phyloP scores from a whole-genome alignment of 106 monocot species.

The Dactylorhiza incarnata region DNA sequence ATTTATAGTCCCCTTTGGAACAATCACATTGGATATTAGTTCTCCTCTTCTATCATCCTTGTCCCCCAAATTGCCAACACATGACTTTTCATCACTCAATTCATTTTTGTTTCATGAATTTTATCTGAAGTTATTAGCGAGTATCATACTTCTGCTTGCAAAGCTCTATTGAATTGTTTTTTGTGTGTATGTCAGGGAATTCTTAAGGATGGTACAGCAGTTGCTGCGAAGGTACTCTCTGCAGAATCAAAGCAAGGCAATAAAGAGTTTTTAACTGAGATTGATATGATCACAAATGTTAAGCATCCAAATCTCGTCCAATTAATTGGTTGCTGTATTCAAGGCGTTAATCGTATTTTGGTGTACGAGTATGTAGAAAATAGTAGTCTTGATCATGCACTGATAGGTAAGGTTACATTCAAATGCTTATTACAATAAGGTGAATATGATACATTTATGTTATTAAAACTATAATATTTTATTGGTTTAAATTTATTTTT shows the following conservation, averaged over 20 bases:
- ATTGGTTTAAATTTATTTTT: neutral
- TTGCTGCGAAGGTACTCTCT: slow-evolving; percentile 57
- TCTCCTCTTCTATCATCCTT: neutral
- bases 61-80: neutral
- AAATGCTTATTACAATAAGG: neutral
- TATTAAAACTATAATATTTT: neutral
- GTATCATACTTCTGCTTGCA: neutral
- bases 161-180: neutral
- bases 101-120: neutral
- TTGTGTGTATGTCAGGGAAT: slow-evolving; percentile 25
- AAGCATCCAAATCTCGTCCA: slow-evolving; percentile 60
- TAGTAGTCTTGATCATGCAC: slow-evolving; percentile 40
- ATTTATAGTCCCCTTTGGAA: no score
- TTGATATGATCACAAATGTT: slow-evolving; percentile 40
- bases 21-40: no score
- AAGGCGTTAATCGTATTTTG: slow-evolving; percentile 32
- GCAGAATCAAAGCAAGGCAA: slow-evolving; percentile 49
- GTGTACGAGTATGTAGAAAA: slow-evolving; percentile 52
- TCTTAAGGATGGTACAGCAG: slow-evolving; percentile 30
- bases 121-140: neutral
- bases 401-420: slow-evolving; percentile 18
- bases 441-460: neutral
- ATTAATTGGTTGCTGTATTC: slow-evolving; percentile 50
- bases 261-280: slow-evolving; percentile 58
- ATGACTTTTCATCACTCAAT: neutral